A percentile compares a stretch with the other conserved stretches of the same genome.
Evolutionary conservation across 495 filamentous ascomycete species (phyloP).

Genomic region (Mytilinidion resinicola): DNA sequence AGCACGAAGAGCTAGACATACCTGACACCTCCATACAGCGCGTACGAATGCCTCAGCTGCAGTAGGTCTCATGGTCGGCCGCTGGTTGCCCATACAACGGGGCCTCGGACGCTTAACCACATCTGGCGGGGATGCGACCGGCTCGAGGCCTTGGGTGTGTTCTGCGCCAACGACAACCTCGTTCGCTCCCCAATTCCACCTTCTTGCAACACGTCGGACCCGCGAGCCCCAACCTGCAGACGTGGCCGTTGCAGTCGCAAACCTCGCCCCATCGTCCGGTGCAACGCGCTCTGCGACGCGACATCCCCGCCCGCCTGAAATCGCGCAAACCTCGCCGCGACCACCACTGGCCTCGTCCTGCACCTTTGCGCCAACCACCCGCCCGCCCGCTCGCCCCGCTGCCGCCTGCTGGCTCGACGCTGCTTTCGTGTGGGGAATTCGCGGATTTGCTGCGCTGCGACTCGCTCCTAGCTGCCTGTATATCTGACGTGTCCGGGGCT

Average conservation of each 20-base stretch:
- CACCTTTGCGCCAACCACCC: slow-evolving; percentile 1
- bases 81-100: too few relatives aligned
- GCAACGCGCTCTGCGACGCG: slow-evolving; percentile 15
- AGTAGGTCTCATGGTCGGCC: too few relatives aligned
- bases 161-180: not conserved
- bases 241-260: slow-evolving; percentile 16
- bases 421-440: not conserved
- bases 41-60: too few relatives aligned
- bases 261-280: slow-evolving; percentile 11
- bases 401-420: not conserved
- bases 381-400: not conserved
- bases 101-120: too few relatives aligned
- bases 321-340: slow-evolving; percentile 13
- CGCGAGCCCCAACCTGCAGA: not conserved
- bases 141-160: not conserved
- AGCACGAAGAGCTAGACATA: too few relatives aligned
- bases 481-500: slow-evolving; percentile 27
- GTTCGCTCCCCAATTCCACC: not conserved
- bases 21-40: too few relatives aligned
- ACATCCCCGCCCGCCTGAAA: slow-evolving; percentile 10
- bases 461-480: slow-evolving; percentile 7
- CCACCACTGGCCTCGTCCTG: not conserved
- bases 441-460: slow-evolving; percentile 1
- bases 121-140: not conserved
- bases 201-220: slow-evolving; percentile 12